Evolutionary conservation across 169 alveolate species (phyloP).

Genomic region (Cryptosporidium tyzzeri): DNA sequence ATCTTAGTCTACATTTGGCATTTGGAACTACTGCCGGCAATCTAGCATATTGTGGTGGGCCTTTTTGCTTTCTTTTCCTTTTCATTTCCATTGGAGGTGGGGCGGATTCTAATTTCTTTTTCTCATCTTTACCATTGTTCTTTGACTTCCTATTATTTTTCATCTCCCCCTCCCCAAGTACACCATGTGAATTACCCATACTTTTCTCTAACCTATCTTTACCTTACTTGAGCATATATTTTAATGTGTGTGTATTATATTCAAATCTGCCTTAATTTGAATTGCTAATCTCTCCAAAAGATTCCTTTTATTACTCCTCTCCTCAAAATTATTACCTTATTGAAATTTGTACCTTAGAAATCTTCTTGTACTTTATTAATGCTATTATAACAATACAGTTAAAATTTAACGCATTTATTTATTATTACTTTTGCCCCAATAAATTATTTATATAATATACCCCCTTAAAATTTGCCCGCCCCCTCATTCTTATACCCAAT

Average conservation of each 20-base stretch:
- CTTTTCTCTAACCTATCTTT: not conserved
- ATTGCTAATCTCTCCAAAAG: not conserved
- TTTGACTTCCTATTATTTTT: conserved; percentile 46
- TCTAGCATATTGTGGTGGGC: conserved; percentile 87
- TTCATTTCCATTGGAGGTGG: conserved; percentile 86
- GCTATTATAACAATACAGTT: not conserved
- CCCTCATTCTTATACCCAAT: conserved; percentile 30
- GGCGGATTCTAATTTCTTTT: conserved; percentile 79
- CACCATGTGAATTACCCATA: conserved; percentile 66
- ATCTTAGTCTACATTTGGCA: conserved; percentile 93
- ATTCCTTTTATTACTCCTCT: not conserved
- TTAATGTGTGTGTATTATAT: conserved; percentile 8
- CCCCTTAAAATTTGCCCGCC: conserved; percentile 31
- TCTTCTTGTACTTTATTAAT: not conserved
- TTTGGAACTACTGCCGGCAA: conserved; percentile 93
- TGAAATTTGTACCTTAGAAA: not conserved
- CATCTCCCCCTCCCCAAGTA: conserved; percentile 38
- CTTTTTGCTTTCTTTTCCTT: conserved; percentile 88
- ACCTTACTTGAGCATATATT: conserved; percentile 8
- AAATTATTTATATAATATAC: not conserved
- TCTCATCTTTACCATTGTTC: conserved; percentile 79
- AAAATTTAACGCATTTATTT: not conserved
- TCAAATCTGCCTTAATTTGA: not conserved
- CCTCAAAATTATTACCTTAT: not conserved
- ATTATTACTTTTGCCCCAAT: not conserved